A percentile compares a stretch with the other conserved stretches of the same genome.
Evolutionary conservation across 441 rosid species (phyloP).

Genomic region (Populus hybrid): DNA sequence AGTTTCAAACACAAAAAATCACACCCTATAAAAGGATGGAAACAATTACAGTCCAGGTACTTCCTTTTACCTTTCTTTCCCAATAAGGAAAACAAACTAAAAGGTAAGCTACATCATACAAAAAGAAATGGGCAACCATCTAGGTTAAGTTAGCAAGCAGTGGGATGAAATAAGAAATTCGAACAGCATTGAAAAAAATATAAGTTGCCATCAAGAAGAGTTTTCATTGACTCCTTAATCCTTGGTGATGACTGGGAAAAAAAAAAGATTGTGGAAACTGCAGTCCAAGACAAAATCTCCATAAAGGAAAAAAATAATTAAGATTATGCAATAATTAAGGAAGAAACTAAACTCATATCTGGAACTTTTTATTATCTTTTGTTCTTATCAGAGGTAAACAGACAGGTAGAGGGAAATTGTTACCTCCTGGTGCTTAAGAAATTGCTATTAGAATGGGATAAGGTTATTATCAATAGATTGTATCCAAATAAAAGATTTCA

Average conservation of each 20-base stretch:
- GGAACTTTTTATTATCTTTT: background rate
- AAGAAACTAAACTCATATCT: background rate
- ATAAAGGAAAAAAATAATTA: background rate
- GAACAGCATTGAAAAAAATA: background rate
- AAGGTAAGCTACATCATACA: background rate
- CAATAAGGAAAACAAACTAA: background rate
- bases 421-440: background rate
- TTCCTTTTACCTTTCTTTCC: background rate
- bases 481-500: background rate
- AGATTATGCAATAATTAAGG: background rate
- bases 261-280: background rate
- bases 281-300: background rate
- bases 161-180: background rate
- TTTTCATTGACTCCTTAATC: background rate
- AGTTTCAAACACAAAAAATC: background rate
- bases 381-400: background rate
- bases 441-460: background rate
- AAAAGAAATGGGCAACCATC: background rate
- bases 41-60: background rate
- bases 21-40: background rate
- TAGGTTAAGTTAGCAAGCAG: background rate
- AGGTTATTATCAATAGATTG: background rate
- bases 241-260: background rate
- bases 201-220: background rate
- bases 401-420: background rate